Evolutionary conservation across 2,329 filamentous ascomycete genomes (phyloP), one percentile per base, ranked within the genome.

Genomic region (Zopfia rhizophila): DNA sequence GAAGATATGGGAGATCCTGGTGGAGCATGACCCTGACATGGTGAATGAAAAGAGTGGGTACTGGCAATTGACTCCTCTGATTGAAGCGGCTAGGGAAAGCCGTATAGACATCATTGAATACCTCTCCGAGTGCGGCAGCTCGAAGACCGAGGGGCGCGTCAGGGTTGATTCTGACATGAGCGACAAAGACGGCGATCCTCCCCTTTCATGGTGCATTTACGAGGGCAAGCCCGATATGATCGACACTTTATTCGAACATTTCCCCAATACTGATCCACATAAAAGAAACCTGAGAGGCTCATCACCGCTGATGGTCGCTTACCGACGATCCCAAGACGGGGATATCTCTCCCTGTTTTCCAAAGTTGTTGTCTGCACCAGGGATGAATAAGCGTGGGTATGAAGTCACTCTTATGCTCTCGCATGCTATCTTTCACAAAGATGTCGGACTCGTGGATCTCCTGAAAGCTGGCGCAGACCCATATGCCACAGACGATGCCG

Each of bases 391-490:
- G 24, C 19, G 22, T 7, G 38, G 22, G 19, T 23, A 32, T n/a
- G 16, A 27, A 12, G 27, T 4, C 14, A 24, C 17, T 24, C 28
- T 23, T 29, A 22, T 33, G 29, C 28, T 33, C 11, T 42, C 38
- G 12, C 29, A 42, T n/a, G 38, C 27, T 12, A 42, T 31, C 35
- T 24, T 12, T 32, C 8, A n/a, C 17, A 6, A 30, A n/a, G 22
- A 42, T 14, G 14, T 17, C 10, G 19, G 8, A 8, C 16, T 24
- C 17, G 29, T 27, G 17, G 22, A 18, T 33, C 18, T 42, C 5
- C 29, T 42, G n/a, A 14, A 42, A 23, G 7, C 7, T 3, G 24
- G 29, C 12, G 38, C 38, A 10, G 22, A 42, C 18, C 38, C 38
- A 21, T 33, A 5, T 17, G 32, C 28, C 3, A 5, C 4, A 7